These are phyloP conservation scores for Cenchrus americanus DNA, from an alignment of 176 grass and related monocot species.

Conservation along the genomic window DNA sequence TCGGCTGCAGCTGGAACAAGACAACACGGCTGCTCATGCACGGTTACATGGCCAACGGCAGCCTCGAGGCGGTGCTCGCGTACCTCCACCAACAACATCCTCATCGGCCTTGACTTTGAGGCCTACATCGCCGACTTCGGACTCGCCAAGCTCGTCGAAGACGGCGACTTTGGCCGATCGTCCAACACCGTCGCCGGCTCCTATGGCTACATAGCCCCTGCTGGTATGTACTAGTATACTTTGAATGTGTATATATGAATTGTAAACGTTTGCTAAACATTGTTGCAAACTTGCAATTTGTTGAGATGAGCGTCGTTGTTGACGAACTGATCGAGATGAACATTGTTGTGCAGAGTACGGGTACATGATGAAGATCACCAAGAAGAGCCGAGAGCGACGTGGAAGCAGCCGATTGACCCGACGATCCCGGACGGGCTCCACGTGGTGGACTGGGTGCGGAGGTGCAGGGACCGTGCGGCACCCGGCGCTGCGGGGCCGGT, in stretches of 20 bases:
- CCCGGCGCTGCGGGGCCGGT: constrained; percentile 54
- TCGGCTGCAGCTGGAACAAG: constrained; percentile 96
- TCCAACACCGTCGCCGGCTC: constrained; percentile 98
- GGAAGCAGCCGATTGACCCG: constrained; percentile 93
- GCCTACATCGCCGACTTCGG: constrained; percentile 97
- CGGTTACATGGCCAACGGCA: constrained; percentile 98
- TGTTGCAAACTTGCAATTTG: neutral
- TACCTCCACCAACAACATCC: constrained; percentile 97
- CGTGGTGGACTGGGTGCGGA: constrained; percentile 89
- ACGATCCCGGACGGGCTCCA: constrained; percentile 82
- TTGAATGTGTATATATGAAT: neutral
- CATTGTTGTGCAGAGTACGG: constrained; percentile 66
- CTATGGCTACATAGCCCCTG: constrained; percentile 93
- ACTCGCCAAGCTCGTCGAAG: constrained; percentile 93
- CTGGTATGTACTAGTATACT: constrained; percentile 46
- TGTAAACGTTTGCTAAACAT: neutral
- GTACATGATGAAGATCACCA: constrained; percentile 96
- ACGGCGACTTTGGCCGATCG: constrained; percentile 71
- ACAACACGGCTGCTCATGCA: constrained; percentile 88
- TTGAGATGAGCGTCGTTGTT: neutral
- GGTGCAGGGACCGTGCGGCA: constrained; percentile 55
- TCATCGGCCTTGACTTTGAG: constrained; percentile 93
- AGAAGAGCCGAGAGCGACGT: constrained; percentile 99
- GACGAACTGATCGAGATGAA: no score
- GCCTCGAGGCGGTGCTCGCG: constrained; percentile 79